Conservation (phyloP, 345 rosid genomes). For the Noccaea bulbosa region DNA sequence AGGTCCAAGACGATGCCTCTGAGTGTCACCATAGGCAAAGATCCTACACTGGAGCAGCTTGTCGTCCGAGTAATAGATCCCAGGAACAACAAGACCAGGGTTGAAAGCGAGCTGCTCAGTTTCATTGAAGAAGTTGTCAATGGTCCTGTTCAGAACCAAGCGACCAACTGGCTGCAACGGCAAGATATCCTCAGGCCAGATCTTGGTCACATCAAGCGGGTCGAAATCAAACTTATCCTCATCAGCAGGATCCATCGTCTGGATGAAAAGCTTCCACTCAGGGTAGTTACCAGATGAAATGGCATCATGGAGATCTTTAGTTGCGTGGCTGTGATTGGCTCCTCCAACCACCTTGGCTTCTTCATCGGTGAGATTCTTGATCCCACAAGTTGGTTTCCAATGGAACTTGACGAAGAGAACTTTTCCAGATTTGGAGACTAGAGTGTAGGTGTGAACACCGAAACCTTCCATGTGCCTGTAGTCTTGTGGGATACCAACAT, state of each 20-base stretch:
- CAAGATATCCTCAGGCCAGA: constrained; percentile 98
- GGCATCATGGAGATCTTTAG: constrained; percentile 90
- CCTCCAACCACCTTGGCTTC: constrained; percentile 92
- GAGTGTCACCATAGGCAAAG: constrained; percentile 93
- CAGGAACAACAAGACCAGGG: constrained; percentile 92
- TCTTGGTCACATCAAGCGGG: constrained; percentile 96
- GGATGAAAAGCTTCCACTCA: constrained; percentile 94
- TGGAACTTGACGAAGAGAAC: constrained; percentile 87
- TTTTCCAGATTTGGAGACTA: constrained; percentile 84
- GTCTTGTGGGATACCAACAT: constrained; percentile 91
- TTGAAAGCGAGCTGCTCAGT: constrained; percentile 96
- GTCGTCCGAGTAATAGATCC: constrained; percentile 86
- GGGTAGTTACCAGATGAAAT: constrained; percentile 95
- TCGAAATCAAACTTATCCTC: constrained; percentile 92
- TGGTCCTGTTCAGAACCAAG: constrained; percentile 90
- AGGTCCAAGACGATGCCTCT: constrained; percentile 97
- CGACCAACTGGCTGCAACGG: constrained; percentile 98
- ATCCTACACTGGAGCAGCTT: constrained; percentile 91
- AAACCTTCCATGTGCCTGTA: constrained; percentile 98
- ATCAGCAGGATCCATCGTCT: constrained; percentile 83
- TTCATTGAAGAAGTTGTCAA: constrained; percentile 93
- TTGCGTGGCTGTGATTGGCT: constrained; percentile 96
- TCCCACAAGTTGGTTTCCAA: constrained; percentile 98
- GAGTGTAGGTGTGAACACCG: constrained; percentile 89
- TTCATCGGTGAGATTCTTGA: constrained; percentile 85